Base-by-base conservation (phyloP, 2,329 filamentous ascomycete species). In the Colletotrichum sp. region DNA sequence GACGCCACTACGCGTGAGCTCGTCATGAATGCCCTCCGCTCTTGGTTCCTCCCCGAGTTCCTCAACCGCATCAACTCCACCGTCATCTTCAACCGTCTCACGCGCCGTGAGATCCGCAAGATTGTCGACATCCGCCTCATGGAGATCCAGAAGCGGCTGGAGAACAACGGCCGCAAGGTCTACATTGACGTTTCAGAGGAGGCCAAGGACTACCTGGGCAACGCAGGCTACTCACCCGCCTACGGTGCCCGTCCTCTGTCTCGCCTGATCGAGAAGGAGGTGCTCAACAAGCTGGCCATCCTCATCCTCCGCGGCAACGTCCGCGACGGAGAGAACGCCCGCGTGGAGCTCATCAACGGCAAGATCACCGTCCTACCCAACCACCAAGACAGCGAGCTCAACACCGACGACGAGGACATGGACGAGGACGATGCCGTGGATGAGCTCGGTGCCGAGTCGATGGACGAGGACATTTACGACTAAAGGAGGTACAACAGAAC, bases 1-100 rank as follows among this genome's bases (percentile, higher is more conserved):
- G 97, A 99, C 80, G 90, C 93, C 0, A 93, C 94, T 2, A 98
- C 96, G 1, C 91, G 92, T 77, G 96, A 98, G 83, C 89, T 99
- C 78, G 96, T 99, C 82, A 98, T 97, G 93, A 94, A 92, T 69
- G 92, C 96, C 6, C 91, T 99, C 49, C 94, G 96, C 82, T 95
- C 95, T 89, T 99, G 98, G 89, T 99, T 99, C 92, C 89, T 99
- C 3, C 97, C 97, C 36, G 97, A 99, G 83, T 99, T 99, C 90
- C 92, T 99, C 79, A 99, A 99, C 90, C 95, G 97, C 84, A 99
- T 99, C 89, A 96, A 92, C 86, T 97, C 94, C 77, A 95, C 93
- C 71, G 96, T 99, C 87, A 98, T 99, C 87, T 99, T 99, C 92
- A 99, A 99, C 90, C 95, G 97, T 64, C 94, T 99, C 72, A 96